Evolutionary conservation across 106 monocot genomes (phyloP), one percentile per base, ranked within the genome.

Genomic region (Apostasia shenzhenica): DNA sequence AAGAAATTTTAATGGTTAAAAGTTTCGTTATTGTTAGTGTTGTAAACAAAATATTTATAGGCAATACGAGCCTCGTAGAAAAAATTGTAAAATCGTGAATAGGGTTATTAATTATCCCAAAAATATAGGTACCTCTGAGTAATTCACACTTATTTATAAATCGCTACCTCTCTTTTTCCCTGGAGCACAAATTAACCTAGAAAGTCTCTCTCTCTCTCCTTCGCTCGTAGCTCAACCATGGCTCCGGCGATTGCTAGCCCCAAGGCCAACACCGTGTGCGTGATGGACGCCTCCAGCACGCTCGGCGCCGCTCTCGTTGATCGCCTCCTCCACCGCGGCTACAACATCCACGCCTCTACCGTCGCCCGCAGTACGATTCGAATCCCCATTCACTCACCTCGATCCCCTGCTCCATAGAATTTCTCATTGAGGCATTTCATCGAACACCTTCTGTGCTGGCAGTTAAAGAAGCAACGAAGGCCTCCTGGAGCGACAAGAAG

Each of bases 271-370:
- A 80, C 72, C 14, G 95, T 95, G 9, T 95, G 95, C 75, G 88
- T 95, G 6, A 84, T 95, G 86, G 95, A 95, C 70, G 91, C 86
- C 1, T 82, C 82, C 8, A 67, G 77, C 52, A 59, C 66, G 3
- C 76, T 91, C 5, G 95, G 95, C 14, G 49, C 44, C 8, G 62
- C 82, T 0, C 85, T 95, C 13, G 91, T 91, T 14, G 79, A 87
- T 53, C 63, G 72, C 6, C 86, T 95, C 54, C 84, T 95, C 12
- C 79, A 71, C 6, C 66, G 82, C 26, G 95, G 91, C 1, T 91
- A 95, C 84, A 72, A 72, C 54, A 91, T 95, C 51, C 91, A 95
- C 42, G 95, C 91, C 26, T 84, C 95, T 3, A 50, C 80, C 49
- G 86, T 76, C 48, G 70, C 63, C 63, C 63, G 54, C 39, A 79